These are phyloP conservation scores for Saturnispora ahearnii DNA, from an alignment of 805 yeast genomes.

Conservation along the genomic window DNA sequence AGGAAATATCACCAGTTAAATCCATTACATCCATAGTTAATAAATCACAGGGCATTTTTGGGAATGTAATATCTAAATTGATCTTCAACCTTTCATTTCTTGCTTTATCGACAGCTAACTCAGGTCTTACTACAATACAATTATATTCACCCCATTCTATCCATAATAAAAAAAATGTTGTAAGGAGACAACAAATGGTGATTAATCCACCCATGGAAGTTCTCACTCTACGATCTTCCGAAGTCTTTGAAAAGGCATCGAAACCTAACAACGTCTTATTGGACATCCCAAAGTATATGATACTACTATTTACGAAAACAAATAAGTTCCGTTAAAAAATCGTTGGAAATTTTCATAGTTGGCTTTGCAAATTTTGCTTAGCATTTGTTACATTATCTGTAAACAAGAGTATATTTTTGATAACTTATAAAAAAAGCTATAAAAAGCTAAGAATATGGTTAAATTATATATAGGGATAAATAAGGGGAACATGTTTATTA, in stretches of 20 bases:
- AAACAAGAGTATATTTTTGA: too few relatives aligned
- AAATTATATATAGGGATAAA: neutral
- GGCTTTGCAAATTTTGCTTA: neutral
- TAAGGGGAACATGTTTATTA: neutral
- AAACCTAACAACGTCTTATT: constrained; percentile 38
- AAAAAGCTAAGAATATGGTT: neutral
- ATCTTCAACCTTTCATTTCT: constrained; percentile 60
- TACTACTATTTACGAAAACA: neutral
- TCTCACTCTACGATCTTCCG: constrained; percentile 83
- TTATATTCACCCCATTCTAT: constrained; percentile 75
- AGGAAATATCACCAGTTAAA: constrained; percentile 73
- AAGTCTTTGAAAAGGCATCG: constrained; percentile 91
- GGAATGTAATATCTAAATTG: constrained; percentile 75
- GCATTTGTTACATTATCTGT: too few relatives aligned
- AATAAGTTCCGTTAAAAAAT: neutral
- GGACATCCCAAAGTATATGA: neutral
- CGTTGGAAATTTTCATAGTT: neutral
- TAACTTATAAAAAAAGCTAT: neutral
- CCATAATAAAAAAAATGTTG: constrained; percentile 41
- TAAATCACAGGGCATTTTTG: constrained; percentile 75
- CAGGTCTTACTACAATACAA: constrained; percentile 62
- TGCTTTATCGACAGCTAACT: constrained; percentile 81
- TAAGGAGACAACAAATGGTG: constrained; percentile 55
- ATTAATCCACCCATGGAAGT: constrained; percentile 89
- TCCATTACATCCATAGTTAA: constrained; percentile 83